Evolutionary conservation across 2,329 filamentous ascomycete species (phyloP).

Genomic region (Pseudodiploospora longispora): DNA sequence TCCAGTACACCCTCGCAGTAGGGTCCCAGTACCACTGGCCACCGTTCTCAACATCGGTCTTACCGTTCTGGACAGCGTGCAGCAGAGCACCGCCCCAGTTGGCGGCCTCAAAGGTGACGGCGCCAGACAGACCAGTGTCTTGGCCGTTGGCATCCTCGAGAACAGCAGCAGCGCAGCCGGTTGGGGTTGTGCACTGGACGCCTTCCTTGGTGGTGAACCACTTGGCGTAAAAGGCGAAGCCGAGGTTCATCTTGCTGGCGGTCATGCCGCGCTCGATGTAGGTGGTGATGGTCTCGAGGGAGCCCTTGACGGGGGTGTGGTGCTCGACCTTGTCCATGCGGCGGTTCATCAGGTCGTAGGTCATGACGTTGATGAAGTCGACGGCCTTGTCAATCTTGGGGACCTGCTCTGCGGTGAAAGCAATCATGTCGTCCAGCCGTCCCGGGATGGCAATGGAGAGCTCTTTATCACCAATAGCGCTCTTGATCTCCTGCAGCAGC

Average conservation of each 20-base stretch:
- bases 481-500: constrained; percentile 50
- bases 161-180: constrained; percentile 50
- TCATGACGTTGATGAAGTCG: constrained; percentile 65
- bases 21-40: constrained; percentile 49
- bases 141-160: constrained; percentile 53
- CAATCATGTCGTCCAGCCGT: constrained; percentile 56
- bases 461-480: constrained; percentile 49
- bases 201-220: constrained; percentile 51
- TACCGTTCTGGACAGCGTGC: constrained; percentile 30
- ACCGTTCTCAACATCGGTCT: constrained; percentile 38
- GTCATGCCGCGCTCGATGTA: constrained; percentile 52
- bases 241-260: constrained; percentile 51
- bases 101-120: constrained; percentile 30
- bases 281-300: constrained; percentile 45
- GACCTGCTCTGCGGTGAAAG: constrained; percentile 49
- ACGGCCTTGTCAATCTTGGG: constrained; percentile 51
- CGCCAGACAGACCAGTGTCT: constrained; percentile 45
- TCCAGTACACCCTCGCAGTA: constrained; percentile 40
- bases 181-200: constrained; percentile 34
- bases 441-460: constrained; percentile 63
- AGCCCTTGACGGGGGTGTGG: constrained; percentile 50
- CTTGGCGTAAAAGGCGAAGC: constrained; percentile 63
- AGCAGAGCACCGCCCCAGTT: constrained; percentile 29
- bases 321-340: constrained; percentile 59
- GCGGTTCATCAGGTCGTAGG: constrained; percentile 66